Evolutionary conservation across 164 flowering plant species (phyloP).

Genomic region (Stephania japonica): DNA sequence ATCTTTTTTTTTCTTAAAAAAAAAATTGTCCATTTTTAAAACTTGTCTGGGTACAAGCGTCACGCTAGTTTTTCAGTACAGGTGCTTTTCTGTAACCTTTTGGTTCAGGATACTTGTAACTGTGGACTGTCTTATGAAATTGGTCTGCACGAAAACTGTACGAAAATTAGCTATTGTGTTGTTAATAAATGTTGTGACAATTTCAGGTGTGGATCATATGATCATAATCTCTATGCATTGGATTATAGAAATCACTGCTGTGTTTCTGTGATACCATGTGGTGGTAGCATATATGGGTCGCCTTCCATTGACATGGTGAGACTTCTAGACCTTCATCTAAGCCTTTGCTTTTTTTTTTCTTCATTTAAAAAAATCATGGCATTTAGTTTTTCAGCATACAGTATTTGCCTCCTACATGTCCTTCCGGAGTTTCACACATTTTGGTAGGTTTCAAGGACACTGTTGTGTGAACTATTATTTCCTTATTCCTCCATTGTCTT

Average conservation of each 20-base stretch:
- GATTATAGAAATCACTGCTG: constrained; percentile 61
- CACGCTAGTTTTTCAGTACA: too few relatives aligned
- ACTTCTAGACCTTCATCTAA: constrained; percentile 8
- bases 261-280: constrained; percentile 59
- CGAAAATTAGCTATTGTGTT: background rate
- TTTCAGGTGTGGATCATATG: constrained; percentile 93
- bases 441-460: background rate
- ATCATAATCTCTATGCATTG: constrained; percentile 77
- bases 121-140: too few relatives aligned
- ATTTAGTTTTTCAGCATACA: background rate
- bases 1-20: too few relatives aligned
- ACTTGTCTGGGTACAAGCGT: too few relatives aligned
- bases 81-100: too few relatives aligned
- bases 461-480: too few relatives aligned
- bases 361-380: background rate
- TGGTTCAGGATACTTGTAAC: too few relatives aligned
- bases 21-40: too few relatives aligned
- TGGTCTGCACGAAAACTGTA: too few relatives aligned
- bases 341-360: background rate
- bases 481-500: too few relatives aligned
- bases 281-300: constrained; percentile 85
- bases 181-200: background rate
- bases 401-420: background rate
- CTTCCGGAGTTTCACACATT: background rate
- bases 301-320: constrained; percentile 75